Conservation (phyloP, 345 rosid species). For the Eucalyptus brandiana region DNA sequence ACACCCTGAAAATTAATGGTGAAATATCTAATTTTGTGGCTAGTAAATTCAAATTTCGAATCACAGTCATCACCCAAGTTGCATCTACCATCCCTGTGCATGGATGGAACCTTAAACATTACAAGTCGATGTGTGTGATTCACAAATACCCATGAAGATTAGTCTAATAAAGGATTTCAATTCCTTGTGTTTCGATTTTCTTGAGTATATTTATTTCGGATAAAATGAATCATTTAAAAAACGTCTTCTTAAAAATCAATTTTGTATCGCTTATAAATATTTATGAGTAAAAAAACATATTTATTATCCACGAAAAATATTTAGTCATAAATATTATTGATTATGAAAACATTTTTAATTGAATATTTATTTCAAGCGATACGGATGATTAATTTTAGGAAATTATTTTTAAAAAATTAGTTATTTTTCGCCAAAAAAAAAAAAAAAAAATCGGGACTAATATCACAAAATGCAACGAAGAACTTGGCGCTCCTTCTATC, state of each 20-base stretch:
- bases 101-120: too few relatives aligned
- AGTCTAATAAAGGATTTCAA: not conserved
- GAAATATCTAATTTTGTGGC: not conserved
- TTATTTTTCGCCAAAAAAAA: too few relatives aligned
- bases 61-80: not conserved
- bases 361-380: too few relatives aligned
- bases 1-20: not conserved
- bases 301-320: fast-evolving
- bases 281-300: fast-evolving
- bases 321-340: too few relatives aligned
- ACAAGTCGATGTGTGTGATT: not conserved
- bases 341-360: fast-evolving
- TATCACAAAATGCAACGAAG: too few relatives aligned
- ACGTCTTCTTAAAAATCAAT: fast-evolving
- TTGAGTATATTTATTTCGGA: fast-evolving
- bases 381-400: too few relatives aligned
- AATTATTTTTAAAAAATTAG: too few relatives aligned
- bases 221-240: too few relatives aligned
- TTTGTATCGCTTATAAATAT: too few relatives aligned
- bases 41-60: not conserved
- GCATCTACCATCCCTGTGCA: fast-evolving
- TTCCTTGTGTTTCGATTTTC: fast-evolving
- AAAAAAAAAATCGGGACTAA: too few relatives aligned
- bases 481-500: too few relatives aligned
- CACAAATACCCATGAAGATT: too few relatives aligned